Evolutionary conservation across 164 flowering plant genomes (phyloP).

Genomic region (Paratinospora sagittata): DNA sequence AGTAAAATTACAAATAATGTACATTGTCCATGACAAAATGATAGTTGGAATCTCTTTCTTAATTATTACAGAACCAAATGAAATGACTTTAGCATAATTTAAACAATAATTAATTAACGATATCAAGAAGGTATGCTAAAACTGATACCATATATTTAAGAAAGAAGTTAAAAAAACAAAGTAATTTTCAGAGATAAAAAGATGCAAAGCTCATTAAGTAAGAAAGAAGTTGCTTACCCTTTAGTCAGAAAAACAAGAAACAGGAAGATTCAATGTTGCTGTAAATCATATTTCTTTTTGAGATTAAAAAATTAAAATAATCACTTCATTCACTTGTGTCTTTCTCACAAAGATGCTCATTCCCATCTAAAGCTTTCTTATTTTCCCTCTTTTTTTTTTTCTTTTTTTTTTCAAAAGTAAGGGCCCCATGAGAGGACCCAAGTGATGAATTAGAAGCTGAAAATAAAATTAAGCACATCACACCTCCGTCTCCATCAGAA

Average conservation of each 20-base stretch:
- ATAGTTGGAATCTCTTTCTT: neutral
- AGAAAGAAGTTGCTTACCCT: neutral
- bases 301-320: neutral
- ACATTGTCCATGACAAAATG: neutral
- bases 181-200: no score
- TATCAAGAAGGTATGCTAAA: neutral
- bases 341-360: slow-evolving; percentile 1
- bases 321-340: neutral
- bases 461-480: neutral
- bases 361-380: neutral
- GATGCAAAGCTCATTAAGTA: neutral
- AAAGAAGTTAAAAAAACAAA: neutral
- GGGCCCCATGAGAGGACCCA: neutral
- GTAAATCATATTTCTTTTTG: neutral
- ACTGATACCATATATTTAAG: neutral
- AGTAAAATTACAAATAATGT: slow-evolving; percentile 3
- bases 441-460: slow-evolving; percentile 3
- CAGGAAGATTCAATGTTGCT: neutral
- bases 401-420: neutral
- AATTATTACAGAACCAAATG: slow-evolving; percentile 4
- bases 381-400: neutral
- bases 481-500: slow-evolving; percentile 2
- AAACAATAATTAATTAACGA: neutral
- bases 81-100: neutral
- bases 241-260: neutral